These are phyloP conservation scores for Calocera viscosa DNA, from an alignment of 768 basidiomycete genomes.

Conservation along the genomic window DNA sequence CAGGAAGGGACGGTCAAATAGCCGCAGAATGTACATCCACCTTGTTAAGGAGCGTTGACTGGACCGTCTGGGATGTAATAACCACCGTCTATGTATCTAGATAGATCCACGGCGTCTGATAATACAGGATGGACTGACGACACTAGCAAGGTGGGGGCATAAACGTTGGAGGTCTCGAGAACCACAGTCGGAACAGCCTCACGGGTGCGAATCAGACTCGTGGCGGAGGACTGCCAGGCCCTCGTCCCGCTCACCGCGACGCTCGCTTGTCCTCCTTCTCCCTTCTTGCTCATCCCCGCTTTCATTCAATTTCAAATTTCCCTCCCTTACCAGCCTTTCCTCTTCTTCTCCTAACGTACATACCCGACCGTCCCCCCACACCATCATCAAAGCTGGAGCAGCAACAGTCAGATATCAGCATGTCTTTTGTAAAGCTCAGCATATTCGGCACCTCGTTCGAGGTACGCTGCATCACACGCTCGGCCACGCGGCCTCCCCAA, in stretches of 20 bases:
- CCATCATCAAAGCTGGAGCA: neutral
- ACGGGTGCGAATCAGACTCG: conserved; percentile 4
- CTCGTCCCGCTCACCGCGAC: neutral
- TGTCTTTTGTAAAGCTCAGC: conserved; percentile 96
- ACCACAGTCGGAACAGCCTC: neutral
- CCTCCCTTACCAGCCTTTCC: neutral
- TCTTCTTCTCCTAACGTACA: neutral
- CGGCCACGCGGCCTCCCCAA: neutral
- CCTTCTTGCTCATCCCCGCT: neutral
- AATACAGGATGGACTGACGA: neutral
- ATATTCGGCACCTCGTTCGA: conserved; percentile 98
- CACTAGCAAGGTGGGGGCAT: neutral
- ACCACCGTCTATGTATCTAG: neutral
- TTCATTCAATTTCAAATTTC: neutral
- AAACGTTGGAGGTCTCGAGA: too few relatives aligned
- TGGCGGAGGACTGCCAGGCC: neutral
- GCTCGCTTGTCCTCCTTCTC: neutral
- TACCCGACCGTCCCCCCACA: neutral
- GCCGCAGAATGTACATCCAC: too few relatives aligned
- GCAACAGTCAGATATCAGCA: conserved; percentile 21
- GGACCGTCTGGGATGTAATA: neutral
- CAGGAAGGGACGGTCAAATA: too few relatives aligned
- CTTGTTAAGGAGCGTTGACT: too few relatives aligned
- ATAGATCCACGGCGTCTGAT: neutral
- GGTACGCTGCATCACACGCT: conserved; percentile 31